Conservation (phyloP, 2,329 filamentous ascomycete genomes). For the Colletotrichum tropicale region DNA sequence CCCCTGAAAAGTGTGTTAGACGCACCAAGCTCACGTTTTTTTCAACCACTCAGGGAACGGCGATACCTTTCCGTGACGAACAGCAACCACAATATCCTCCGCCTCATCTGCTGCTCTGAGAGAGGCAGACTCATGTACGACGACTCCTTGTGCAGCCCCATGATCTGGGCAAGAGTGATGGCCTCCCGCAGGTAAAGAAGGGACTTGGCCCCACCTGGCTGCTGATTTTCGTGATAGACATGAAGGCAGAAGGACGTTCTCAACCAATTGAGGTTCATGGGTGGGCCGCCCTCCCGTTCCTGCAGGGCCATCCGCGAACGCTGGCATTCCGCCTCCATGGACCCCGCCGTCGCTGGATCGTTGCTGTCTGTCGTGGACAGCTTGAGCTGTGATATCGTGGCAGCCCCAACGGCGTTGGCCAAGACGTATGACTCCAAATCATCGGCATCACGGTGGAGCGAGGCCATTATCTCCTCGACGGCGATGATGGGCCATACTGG, state of each 20-base stretch:
- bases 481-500: constrained; percentile 57
- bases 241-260: constrained; percentile 56
- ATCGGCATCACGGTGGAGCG: constrained; percentile 35
- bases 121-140: constrained; percentile 39
- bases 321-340: constrained; percentile 40
- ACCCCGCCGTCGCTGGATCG: constrained; percentile 33
- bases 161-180: constrained; percentile 55
- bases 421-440: constrained; percentile 41
- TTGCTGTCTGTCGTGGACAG: constrained; percentile 36
- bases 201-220: constrained; percentile 49
- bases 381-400: constrained; percentile 53
- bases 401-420: constrained; percentile 50
- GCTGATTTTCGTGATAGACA: constrained; percentile 54
- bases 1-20: constrained; percentile 33
- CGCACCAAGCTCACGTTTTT: neutral
- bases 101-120: constrained; percentile 47
- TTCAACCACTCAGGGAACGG: neutral
- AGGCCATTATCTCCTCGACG: constrained; percentile 43
- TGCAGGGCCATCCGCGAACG: constrained; percentile 25
- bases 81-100: constrained; percentile 40
- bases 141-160: constrained; percentile 48
- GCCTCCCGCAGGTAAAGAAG: constrained; percentile 54
- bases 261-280: constrained; percentile 42
- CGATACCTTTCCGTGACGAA: constrained; percentile 44
- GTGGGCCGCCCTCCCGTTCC: constrained; percentile 29